Percentiles rank a stretch among this genome's conserved stretches.
Evolutionary conservation across 371 early-diverging fungal genomes (phyloP).

Genomic region (Gilbertella persicaria): DNA sequence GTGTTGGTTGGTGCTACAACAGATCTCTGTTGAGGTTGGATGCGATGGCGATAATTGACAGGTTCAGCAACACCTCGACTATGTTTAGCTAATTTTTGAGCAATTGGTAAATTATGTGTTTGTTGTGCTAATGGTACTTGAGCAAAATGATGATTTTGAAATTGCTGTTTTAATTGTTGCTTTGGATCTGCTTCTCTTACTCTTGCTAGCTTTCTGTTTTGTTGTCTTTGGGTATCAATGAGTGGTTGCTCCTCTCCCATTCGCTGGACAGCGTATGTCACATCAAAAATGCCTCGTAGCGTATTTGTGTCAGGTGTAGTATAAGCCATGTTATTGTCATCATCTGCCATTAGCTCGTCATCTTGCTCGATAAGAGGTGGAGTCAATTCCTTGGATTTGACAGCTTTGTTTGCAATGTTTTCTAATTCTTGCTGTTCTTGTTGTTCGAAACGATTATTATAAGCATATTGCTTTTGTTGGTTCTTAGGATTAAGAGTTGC

Average conservation of each 20-base stretch:
- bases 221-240: neutral
- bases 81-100: conserved; percentile 17
- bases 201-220: neutral
- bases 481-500: neutral
- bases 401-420: conserved; percentile 3
- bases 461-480: neutral
- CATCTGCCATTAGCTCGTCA: conserved; percentile 2
- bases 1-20: neutral
- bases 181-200: neutral
- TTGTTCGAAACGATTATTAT: neutral
- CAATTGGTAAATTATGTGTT: conserved; percentile 17
- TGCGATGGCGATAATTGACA: neutral
- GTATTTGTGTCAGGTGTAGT: conserved; percentile 51
- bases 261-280: conserved; percentile 60
- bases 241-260: conserved; percentile 59
- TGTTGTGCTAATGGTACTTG: conserved; percentile 15
- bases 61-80: conserved; percentile 20
- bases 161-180: neutral
- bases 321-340: conserved; percentile 13
- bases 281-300: conserved; percentile 59
- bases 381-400: conserved; percentile 1
- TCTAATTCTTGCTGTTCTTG: conserved; percentile 10
- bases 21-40: neutral
- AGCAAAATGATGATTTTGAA: neutral
- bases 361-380: conserved; percentile 14